phyloP scores from a whole-genome alignment of 345 rosid genomes.

The Microthlaspi erraticum region DNA sequence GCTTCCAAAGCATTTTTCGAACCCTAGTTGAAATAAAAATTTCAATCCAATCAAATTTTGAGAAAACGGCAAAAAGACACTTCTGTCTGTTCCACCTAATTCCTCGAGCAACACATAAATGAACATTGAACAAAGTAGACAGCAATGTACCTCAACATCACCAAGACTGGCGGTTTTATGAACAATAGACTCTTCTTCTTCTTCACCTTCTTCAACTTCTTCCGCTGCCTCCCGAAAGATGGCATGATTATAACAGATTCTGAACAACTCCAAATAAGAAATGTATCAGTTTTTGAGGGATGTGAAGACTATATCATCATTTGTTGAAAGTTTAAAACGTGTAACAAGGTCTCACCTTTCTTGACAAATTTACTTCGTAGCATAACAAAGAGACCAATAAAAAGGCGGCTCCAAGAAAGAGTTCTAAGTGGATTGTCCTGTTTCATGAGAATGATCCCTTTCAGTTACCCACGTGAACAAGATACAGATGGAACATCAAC shows the following conservation, averaged over 20 bases:
- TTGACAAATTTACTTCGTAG: slow-evolving; percentile 50
- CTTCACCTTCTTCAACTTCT: slow-evolving; percentile 79
- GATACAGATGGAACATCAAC: slow-evolving; percentile 15
- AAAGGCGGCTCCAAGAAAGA: slow-evolving; percentile 56
- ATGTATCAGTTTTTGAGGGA: background rate
- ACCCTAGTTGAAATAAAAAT: slow-evolving; percentile 56
- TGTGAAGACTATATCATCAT: background rate
- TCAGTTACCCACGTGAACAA: slow-evolving; percentile 28
- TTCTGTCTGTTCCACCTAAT: background rate
- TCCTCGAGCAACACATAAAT: background rate
- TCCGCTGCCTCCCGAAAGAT: slow-evolving; percentile 76
- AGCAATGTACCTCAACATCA: slow-evolving; percentile 76
- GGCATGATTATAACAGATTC: slow-evolving; percentile 84
- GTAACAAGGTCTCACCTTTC: slow-evolving; percentile 60
- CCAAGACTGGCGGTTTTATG: slow-evolving; percentile 93
- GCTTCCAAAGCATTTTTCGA: slow-evolving; percentile 75
- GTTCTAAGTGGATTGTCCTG: slow-evolving; percentile 55
- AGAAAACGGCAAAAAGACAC: background rate
- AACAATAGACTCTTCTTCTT: slow-evolving; percentile 93
- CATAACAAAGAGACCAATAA: slow-evolving; percentile 54
- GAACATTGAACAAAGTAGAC: slow-evolving; percentile 8
- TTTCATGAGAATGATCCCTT: slow-evolving; percentile 16
- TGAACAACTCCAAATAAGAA: slow-evolving; percentile 49
- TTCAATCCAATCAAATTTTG: slow-evolving; percentile 3
- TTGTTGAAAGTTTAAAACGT: slow-evolving; percentile 11